Evolutionary conservation across 176 grass and related monocot species (phyloP), one percentile per base, ranked within the genome.

Genomic region (Tillandsia fasciculata): DNA sequence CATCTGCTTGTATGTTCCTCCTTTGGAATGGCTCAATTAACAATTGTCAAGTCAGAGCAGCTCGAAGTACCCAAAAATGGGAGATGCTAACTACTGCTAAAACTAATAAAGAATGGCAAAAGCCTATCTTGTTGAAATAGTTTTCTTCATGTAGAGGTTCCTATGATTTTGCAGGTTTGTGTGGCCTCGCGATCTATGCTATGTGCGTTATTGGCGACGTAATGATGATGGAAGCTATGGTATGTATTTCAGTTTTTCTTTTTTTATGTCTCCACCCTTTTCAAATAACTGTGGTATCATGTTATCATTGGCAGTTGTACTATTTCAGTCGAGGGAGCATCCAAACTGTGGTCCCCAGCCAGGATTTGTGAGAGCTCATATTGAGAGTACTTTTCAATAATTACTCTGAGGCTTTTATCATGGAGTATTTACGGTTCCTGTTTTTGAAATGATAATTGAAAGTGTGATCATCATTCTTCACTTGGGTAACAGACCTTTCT

Each of bases 191-290:
- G 93, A 97, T 77, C 79, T 97, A 75, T 90, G 86, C 71, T 97
- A 97, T 83, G 93, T 97, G 65, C 84, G 93, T 66, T 97, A 97
- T 81, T 97, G 93, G 93, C 80, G 93, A 48, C 93, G 93, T 68
- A 97, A 97, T 83, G 93, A 92, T 10, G 93, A 97, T 87, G 93
- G 93, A 80, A 97, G 93, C 77, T 97, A 97, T 87, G 93, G 93
- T 97, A 57, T 70, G 85, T 88, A 68, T 50, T 26, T 74, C 58
- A 50, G 20, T 8, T 53, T 59, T 26, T 27, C 18, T 47, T 2
- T 23, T 2, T 49, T 77, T 17, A 22, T 73, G 12, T 50, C 54
- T 51, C 56, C 64, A 54, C 70, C 66, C 53, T 15, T 74, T 77
- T 76, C 18, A 12, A 13, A 80, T 79, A 54, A 73, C 15, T 70